Conservation (phyloP, 2,329 filamentous ascomycete genomes). For the Rugonectria rugulosa region DNA sequence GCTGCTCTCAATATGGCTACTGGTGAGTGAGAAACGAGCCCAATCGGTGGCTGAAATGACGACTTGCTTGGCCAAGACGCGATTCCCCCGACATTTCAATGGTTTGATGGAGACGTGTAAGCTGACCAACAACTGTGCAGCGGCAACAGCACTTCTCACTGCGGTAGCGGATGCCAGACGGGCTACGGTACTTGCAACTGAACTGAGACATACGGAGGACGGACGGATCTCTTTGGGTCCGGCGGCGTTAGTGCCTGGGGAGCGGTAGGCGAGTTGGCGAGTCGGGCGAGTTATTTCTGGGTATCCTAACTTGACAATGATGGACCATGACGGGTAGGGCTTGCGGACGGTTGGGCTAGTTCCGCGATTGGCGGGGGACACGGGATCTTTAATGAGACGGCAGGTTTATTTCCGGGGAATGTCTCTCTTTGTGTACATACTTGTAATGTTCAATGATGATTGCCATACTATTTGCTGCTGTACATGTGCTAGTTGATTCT, state of each 20-base stretch:
- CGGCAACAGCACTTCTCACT: constrained; percentile 39
- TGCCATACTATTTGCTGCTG: too few relatives aligned
- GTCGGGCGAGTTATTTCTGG: neutral
- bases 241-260: neutral
- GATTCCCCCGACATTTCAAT: neutral
- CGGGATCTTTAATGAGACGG: neutral
- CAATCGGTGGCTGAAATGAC: neutral
- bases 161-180: constrained; percentile 45
- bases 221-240: neutral
- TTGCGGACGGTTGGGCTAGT: neutral
- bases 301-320: neutral
- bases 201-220: constrained; percentile 24
- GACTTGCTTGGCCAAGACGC: neutral
- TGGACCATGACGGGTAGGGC: neutral
- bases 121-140: constrained; percentile 28
- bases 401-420: neutral
- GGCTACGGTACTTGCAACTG: constrained; percentile 44
- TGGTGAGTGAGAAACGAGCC: constrained; percentile 40
- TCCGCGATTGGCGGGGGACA: neutral
- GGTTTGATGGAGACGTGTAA: neutral
- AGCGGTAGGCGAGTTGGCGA: neutral
- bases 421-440: too few relatives aligned
- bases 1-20: constrained; percentile 47
- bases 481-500: too few relatives aligned
- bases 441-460: too few relatives aligned